Evolutionary conservation across 2,329 filamentous ascomycete species (phyloP), one percentile per base, ranked within the genome.

Genomic region (Lecanicillium sp.): DNA sequence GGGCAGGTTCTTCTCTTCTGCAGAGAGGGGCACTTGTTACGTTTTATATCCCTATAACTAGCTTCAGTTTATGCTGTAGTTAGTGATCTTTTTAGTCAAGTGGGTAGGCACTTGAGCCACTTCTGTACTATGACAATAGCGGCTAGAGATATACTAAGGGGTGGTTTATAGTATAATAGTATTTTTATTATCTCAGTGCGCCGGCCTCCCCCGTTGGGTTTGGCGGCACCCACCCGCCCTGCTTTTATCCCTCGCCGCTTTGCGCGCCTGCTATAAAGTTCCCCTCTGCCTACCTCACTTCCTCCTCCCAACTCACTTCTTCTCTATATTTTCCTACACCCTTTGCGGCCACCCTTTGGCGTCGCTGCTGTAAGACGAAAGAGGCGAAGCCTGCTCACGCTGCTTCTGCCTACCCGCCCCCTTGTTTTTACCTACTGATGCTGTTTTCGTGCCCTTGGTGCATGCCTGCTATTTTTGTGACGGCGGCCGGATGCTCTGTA

Each of bases 201-300:
- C 12, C 20, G 36, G 36, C 22, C 37, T 39, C 29, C 37, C 37
- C 37, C 37, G 13, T 31, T 22, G 29, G 36, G 36, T 38, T 38
- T 38, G 29, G 36, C 30, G 37, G 37, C 30, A 39, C 15, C 37
- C 30, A 13, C 37, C 22, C 2, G 8, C 30, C 37, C 37, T 31
- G n/a, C n/a, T n/a, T n/a, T n/a, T n/a, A n/a, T n/a, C n/a, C n/a
- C n/a, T n/a, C n/a, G n/a, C n/a, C n/a, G n/a, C n/a, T 39, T 39
- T 39, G 30, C 19, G 36, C 36, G 15, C 17, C 9, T 29, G 11
- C 17, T 38, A 38, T 31, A 32, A 31, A 29, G 29, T 20, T 29
- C 29, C 31, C 17, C 19, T 14, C 37, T n/a, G 14, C 36, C 37
- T 15, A 29, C 32, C 10, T 30, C 29, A 10, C 29, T 10, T 10